Evolutionary conservation across 2,329 filamentous ascomycete species (phyloP).

Genomic region (Neophaeococcomyces aloes): DNA sequence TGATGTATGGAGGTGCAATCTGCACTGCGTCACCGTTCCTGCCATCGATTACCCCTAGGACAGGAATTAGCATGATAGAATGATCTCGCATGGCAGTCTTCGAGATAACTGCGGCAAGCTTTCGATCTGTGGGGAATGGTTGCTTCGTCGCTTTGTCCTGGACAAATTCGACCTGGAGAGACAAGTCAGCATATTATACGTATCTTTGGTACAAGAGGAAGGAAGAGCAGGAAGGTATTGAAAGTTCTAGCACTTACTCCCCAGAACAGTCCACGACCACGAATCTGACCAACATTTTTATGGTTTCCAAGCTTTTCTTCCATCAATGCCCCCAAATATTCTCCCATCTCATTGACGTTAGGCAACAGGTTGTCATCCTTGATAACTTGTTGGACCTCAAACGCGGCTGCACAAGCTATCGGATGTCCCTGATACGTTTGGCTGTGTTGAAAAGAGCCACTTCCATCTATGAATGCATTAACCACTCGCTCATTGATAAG

Average conservation of each 20-base stretch:
- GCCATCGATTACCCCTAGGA: neutral
- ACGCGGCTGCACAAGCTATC: conserved; percentile 42
- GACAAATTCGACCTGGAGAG: no score
- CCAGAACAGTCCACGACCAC: conserved; percentile 49
- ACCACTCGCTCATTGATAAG: conserved; percentile 41
- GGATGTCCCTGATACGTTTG: conserved; percentile 50
- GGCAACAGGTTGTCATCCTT: conserved; percentile 38
- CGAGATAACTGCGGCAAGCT: neutral
- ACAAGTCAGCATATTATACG: no score
- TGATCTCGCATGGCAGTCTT: neutral
- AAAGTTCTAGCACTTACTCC: conserved; percentile 25
- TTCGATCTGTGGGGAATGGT: neutral
- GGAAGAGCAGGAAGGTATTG: neutral
- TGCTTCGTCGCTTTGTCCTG: no score
- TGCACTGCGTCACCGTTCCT: neutral
- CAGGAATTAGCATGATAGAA: neutral
- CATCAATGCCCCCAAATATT: conserved; percentile 31
- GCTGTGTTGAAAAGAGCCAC: conserved; percentile 44
- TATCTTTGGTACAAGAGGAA: no score
- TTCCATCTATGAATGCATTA: conserved; percentile 38
- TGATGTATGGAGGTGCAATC: no score
- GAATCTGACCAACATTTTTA: conserved; percentile 45
- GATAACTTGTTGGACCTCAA: conserved; percentile 42
- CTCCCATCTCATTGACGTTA: conserved; percentile 27
- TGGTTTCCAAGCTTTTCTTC: conserved; percentile 35